Evolutionary conservation across 2,329 filamentous ascomycete genomes (phyloP), one percentile per base, ranked within the genome.

Genomic region (Nemania sp.): DNA sequence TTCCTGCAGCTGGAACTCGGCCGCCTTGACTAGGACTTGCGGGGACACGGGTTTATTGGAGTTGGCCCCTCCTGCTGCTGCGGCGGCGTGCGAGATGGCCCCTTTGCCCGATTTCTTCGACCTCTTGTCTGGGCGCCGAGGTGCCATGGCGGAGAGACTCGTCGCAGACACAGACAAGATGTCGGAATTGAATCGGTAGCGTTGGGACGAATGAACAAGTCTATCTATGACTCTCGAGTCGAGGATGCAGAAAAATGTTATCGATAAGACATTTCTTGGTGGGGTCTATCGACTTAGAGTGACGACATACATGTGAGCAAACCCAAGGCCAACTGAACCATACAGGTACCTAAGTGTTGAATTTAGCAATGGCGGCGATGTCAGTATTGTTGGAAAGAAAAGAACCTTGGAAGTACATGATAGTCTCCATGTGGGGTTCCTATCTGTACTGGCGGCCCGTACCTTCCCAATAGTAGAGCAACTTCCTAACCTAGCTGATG

Each of bases 101-200:
- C 49, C 60, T 54, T 68, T 65, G 45, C 61, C 63, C 26, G 61
- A 61, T 49, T 64, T 67, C 54, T 67, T 70, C 7, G 66, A 60
- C 54, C 68, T 69, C 46, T 66, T 70, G 42, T 68, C 65, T 15
- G 68, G 68, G 53, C 68, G 64, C 51, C 68, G 61, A 19, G 68
- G 68, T 33, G 67, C 68, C 68, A 70, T 70, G 17, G 43, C 52
- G 36, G 48, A 48, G 43, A 52, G 15, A 52, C 26, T 52, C 17
- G 36, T 43, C 30, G 24, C 20, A 45, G 43, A 54, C 48, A n/a
- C n/a, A n/a, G n/a, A n/a, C 22, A 42, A 49, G 33, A 47, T 24
- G 22, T 42, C 42, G 14, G 26, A 24, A 30, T 31, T 47, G n/a
- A 37, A 39, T 51, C 28, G 14, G 36, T 50, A 41, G 46, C 44